phyloP scores from a whole-genome alignment of 2,329 filamentous ascomycete species.

The Aspergillus sp. region DNA sequence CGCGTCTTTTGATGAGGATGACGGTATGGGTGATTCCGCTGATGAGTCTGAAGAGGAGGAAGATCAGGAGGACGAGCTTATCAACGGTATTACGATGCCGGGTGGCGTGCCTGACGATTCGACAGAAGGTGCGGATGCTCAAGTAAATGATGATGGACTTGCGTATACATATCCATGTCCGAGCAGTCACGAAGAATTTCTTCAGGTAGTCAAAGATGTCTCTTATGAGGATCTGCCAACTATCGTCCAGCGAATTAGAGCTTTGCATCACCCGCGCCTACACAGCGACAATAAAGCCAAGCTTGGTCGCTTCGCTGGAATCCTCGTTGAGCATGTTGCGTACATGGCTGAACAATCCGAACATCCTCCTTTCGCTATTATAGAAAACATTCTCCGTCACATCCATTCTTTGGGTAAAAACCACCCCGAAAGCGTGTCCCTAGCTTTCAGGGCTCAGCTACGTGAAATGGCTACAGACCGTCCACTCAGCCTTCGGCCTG shows the following conservation, averaged over 20 bases:
- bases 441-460: conserved; percentile 74
- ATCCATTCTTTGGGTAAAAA: conserved; percentile 89
- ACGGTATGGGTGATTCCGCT: conserved; percentile 59
- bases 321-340: conserved; percentile 57
- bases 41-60: conserved; percentile 57
- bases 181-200: conserved; percentile 70
- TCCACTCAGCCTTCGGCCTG: conserved; percentile 55
- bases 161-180: conserved; percentile 88
- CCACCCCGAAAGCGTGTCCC: conserved; percentile 75
- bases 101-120: conserved; percentile 17
- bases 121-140: conserved; percentile 37
- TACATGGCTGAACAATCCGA: conserved; percentile 54
- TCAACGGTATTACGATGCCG: conserved; percentile 61
- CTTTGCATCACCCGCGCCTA: conserved; percentile 87
- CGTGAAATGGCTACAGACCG: conserved; percentile 53
- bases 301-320: conserved; percentile 57
- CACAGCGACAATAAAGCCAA: conserved; percentile 81
- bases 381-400: conserved; percentile 83
- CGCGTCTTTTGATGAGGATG: conserved; percentile 41
- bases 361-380: conserved; percentile 61
- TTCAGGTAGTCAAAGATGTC: conserved; percentile 63
- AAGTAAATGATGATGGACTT: conserved; percentile 53
- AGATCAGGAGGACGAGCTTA: conserved; percentile 68
- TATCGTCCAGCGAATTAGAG: conserved; percentile 84
- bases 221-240: conserved; percentile 67